phyloP scores from a whole-genome alignment of 176 grass and related monocot species.

The Cocos nucifera region DNA sequence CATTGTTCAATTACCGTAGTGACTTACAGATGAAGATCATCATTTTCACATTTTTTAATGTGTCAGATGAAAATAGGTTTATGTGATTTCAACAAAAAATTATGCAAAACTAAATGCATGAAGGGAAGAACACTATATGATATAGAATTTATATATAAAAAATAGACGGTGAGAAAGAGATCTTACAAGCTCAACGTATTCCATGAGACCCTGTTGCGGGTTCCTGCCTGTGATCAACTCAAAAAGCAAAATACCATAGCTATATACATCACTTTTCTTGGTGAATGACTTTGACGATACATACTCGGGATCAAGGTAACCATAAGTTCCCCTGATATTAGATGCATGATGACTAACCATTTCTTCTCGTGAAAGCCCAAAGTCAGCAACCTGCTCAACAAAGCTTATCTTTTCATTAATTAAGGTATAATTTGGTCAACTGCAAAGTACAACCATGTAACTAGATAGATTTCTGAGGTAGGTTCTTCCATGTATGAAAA shows the following conservation, averaged over 20 bases:
- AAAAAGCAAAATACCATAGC: constrained; percentile 84
- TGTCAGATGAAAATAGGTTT: too few relatives aligned
- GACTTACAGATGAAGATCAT: too few relatives aligned
- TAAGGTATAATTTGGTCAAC: not conserved
- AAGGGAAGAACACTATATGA: not conserved
- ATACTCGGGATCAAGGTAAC: constrained; percentile 92
- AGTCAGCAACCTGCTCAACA: constrained; percentile 77
- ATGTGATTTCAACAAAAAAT: too few relatives aligned
- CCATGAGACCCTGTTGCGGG: constrained; percentile 96
- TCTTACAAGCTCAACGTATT: constrained; percentile 94
- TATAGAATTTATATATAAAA: too few relatives aligned
- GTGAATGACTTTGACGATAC: constrained; percentile 81
- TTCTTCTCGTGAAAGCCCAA: constrained; percentile 93
- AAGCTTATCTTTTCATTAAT: constrained; percentile 7
- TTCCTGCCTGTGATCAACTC: constrained; percentile 86
- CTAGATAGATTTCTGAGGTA: too few relatives aligned
- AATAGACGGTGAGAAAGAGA: not conserved
- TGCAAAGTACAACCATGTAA: too few relatives aligned
- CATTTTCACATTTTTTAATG: too few relatives aligned
- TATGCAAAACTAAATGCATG: not conserved
- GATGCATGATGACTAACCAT: constrained; percentile 50
- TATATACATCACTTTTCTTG: constrained; percentile 98
- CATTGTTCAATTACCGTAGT: too few relatives aligned
- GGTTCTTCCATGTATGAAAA: too few relatives aligned
- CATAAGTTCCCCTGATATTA: constrained; percentile 74